Conservation (phyloP, 495 filamentous ascomycete genomes). For the Parmelia sp. region DNA sequence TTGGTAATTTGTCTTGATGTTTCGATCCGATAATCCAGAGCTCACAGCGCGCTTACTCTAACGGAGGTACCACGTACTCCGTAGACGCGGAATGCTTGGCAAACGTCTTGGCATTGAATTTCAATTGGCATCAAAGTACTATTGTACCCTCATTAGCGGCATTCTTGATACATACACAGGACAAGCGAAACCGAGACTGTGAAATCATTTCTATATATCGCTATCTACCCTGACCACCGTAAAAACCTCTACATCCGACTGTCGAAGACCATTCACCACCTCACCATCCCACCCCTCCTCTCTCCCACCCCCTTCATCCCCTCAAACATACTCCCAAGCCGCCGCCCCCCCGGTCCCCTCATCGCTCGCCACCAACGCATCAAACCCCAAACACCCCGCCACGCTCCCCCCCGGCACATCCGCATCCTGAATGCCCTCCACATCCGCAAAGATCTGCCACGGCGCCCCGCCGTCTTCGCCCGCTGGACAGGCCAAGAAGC, state of each 20-base stretch:
- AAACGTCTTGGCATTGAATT: constrained; percentile 11
- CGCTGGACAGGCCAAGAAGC: constrained; percentile 10
- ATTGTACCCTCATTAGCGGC: too few relatives aligned
- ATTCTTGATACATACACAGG: too few relatives aligned
- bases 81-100: not conserved
- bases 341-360: too few relatives aligned
- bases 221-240: too few relatives aligned
- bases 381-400: constrained; percentile 8
- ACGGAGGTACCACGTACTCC: not conserved
- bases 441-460: constrained; percentile 9
- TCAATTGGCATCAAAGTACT: too few relatives aligned
- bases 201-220: too few relatives aligned
- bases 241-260: too few relatives aligned
- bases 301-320: too few relatives aligned
- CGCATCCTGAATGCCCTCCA: not conserved
- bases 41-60: constrained; percentile 8
- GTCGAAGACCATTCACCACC: too few relatives aligned
- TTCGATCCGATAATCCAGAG: not conserved
- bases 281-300: too few relatives aligned
- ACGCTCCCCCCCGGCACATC: constrained; percentile 9
- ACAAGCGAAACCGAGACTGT: too few relatives aligned
- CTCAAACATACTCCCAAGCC: too few relatives aligned
- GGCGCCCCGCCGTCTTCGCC: not conserved
- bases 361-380: not conserved
- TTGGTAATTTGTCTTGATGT: not conserved